phyloP scores from a whole-genome alignment of 768 basidiomycete species.

The Hebeloma cylindrosporum region DNA sequence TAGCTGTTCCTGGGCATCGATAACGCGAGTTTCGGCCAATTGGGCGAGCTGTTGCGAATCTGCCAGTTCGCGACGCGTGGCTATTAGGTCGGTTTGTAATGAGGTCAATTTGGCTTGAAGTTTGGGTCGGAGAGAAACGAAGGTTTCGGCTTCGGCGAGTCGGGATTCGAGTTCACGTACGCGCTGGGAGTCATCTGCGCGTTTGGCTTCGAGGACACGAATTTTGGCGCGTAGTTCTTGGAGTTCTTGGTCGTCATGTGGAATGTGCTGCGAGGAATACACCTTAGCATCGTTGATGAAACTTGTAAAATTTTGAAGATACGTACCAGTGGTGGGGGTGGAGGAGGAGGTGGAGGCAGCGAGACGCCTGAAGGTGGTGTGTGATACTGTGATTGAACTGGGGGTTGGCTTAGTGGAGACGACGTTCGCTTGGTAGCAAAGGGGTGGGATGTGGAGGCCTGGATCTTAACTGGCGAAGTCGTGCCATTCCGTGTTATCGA shows the following conservation, averaged over 20 bases:
- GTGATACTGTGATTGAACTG: slow-evolving; percentile 26
- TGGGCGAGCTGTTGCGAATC: slow-evolving; percentile 76
- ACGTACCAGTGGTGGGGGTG: slow-evolving; percentile 24
- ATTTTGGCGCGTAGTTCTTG: slow-evolving; percentile 84
- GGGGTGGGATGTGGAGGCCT: slow-evolving; percentile 15
- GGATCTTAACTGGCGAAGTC: slow-evolving; percentile 22
- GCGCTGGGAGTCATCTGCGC: slow-evolving; percentile 81
- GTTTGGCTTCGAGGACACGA: slow-evolving; percentile 82
- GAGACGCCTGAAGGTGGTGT: slow-evolving; percentile 26
- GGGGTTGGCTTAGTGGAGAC: slow-evolving; percentile 38
- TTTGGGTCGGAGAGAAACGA: slow-evolving; percentile 84
- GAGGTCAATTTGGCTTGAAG: slow-evolving; percentile 84
- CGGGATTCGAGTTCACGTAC: slow-evolving; percentile 83
- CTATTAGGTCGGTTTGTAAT: slow-evolving; percentile 77
- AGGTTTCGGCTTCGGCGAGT: slow-evolving; percentile 81
- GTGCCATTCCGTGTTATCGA: slow-evolving; percentile 32
- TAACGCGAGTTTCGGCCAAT: slow-evolving; percentile 64
- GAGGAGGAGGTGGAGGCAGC: slow-evolving; percentile 28
- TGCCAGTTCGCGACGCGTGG: slow-evolving; percentile 71
- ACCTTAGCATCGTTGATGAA: neutral
- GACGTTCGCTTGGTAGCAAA: slow-evolving; percentile 35
- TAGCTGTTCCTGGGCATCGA: slow-evolving; percentile 85
- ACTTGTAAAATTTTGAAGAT: slow-evolving; percentile 6
- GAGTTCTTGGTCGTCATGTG: slow-evolving; percentile 57
- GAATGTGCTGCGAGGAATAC: slow-evolving; percentile 15